phyloP scores from a whole-genome alignment of 495 filamentous ascomycete genomes.

The Penicillium flavigenum region DNA sequence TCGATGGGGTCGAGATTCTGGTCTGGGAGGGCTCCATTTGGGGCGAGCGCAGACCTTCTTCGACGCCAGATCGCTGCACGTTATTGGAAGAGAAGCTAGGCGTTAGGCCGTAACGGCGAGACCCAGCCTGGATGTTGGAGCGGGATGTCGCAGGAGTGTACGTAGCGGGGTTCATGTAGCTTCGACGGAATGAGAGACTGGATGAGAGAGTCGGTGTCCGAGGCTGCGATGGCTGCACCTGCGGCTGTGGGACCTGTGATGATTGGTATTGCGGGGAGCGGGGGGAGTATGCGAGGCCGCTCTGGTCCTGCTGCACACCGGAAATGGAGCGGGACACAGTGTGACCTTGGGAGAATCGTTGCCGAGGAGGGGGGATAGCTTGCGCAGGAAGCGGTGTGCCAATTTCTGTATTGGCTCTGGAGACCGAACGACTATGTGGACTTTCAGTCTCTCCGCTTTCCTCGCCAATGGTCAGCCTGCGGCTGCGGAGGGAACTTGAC shows the following conservation, averaged over 20 bases:
- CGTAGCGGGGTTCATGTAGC: conserved; percentile 38
- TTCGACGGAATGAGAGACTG: conserved; percentile 43
- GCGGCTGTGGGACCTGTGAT: conserved; percentile 27
- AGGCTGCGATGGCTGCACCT: conserved; percentile 27
- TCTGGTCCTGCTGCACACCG: conserved; percentile 24
- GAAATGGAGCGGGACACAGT: conserved; percentile 33
- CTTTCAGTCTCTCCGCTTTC: conserved; percentile 26
- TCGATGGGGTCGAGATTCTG: conserved; percentile 39
- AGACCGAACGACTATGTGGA: conserved; percentile 35
- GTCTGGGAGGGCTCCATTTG: conserved; percentile 34
- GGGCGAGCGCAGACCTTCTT: conserved; percentile 26
- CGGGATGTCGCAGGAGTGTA: conserved; percentile 46
- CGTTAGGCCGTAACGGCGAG: conserved; percentile 46
- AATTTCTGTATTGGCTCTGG: conserved; percentile 43
- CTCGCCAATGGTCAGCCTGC: conserved; percentile 36
- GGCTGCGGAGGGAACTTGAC: conserved; percentile 39
- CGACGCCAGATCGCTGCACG: conserved; percentile 20
- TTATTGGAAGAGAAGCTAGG: conserved; percentile 27
- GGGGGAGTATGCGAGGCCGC: conserved; percentile 21
- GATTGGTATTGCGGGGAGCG: conserved; percentile 24
- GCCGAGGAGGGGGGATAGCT: conserved; percentile 30
- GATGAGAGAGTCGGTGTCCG: conserved; percentile 42
- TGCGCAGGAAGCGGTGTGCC: conserved; percentile 31
- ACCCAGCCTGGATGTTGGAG: conserved; percentile 46
- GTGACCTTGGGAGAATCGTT: conserved; percentile 46